Evolutionary conservation across 2,329 filamentous ascomycete genomes (phyloP).

Genomic region (Hymenoscyphus repandus): DNA sequence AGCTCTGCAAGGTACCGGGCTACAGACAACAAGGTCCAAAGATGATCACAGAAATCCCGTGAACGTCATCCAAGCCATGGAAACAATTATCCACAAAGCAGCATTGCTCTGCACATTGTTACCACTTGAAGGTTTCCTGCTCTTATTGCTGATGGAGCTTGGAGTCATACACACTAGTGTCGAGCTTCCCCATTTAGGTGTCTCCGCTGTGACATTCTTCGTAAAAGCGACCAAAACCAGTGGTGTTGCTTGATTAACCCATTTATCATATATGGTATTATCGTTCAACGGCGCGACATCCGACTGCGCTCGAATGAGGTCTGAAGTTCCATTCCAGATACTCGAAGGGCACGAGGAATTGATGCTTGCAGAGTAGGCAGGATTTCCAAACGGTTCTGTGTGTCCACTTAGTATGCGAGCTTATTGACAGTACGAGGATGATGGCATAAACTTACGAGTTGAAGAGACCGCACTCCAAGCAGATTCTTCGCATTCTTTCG

Average conservation of each 20-base stretch:
- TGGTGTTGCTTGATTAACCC: neutral
- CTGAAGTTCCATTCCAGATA: conserved; percentile 2
- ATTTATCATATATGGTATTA: conserved; percentile 1
- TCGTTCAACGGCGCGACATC: neutral
- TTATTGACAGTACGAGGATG: neutral
- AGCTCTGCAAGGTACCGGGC: too few relatives aligned
- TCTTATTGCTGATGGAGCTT: neutral
- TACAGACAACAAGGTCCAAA: too few relatives aligned
- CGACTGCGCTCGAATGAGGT: neutral
- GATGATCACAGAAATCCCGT: too few relatives aligned
- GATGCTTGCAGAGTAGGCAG: conserved; percentile 2
- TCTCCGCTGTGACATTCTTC: neutral
- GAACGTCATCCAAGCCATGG: neutral
- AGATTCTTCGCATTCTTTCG: neutral
- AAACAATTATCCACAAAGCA: neutral
- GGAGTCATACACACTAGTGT: conserved; percentile 1
- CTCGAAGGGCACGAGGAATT: conserved; percentile 3
- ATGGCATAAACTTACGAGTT: conserved; percentile 1
- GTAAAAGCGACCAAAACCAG: conserved; percentile 2
- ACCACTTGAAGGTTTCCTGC: neutral
- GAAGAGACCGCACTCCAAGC: neutral
- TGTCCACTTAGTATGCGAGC: neutral
- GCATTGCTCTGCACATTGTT: neutral
- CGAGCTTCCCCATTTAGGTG: conserved; percentile 1
- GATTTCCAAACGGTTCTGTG: conserved; percentile 3